These are phyloP conservation scores for Cymodocea nodosa DNA, from an alignment of 116 monocot genomes.

Conservation along the genomic window DNA sequence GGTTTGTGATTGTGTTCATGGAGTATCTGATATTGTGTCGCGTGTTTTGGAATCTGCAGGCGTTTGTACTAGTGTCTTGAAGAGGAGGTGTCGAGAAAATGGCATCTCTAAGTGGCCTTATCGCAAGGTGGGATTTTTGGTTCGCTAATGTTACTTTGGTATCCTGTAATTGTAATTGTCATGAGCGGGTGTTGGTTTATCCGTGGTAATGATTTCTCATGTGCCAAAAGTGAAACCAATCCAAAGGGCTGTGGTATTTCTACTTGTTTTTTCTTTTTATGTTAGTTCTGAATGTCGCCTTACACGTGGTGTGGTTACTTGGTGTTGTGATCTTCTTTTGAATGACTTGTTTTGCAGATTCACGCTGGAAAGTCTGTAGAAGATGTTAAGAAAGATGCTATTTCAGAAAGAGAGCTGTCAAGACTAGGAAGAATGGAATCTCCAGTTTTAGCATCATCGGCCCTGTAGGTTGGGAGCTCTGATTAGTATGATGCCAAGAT, in stretches of 20 bases:
- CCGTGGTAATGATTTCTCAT: too few species aligned
- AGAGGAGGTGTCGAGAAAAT: slow-evolving; percentile 79
- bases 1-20: background rate
- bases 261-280: too few species aligned
- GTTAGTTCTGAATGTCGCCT: too few species aligned
- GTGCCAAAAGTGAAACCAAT: too few species aligned
- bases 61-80: slow-evolving; percentile 75
- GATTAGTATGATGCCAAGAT: too few species aligned
- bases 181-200: too few species aligned
- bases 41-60: slow-evolving; percentile 24
- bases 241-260: too few species aligned
- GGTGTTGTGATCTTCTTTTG: too few species aligned
- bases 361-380: slow-evolving; percentile 10
- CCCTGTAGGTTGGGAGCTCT: background rate
- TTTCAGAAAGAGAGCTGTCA: background rate
- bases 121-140: slow-evolving; percentile 38
- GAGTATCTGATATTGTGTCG: background rate
- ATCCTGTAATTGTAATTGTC: too few species aligned
- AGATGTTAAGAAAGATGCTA: slow-evolving; percentile 6
- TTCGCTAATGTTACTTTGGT: too few species aligned
- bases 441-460: background rate
- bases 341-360: background rate
- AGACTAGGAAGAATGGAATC: background rate
- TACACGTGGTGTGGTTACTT: too few species aligned
- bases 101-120: slow-evolving; percentile 76